Evolutionary conservation across 805 yeast genomes (phyloP), one percentile per base, ranked within the genome.

Genomic region (Zygotorulaspora florentina): DNA sequence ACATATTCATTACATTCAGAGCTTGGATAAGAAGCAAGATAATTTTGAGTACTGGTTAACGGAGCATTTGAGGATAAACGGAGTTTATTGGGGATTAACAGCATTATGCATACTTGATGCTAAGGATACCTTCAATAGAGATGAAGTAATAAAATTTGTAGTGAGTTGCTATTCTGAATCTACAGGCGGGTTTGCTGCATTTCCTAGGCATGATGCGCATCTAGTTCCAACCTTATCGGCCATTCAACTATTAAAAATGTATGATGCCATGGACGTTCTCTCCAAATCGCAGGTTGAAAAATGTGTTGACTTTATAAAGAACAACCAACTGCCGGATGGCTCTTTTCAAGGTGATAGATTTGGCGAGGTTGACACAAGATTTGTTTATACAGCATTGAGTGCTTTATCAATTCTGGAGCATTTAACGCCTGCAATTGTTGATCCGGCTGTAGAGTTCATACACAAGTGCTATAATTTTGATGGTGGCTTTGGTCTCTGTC

Each of bases 321-420:
- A 51, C 0, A 64, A 69, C 38, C 75, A 70, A 46, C 45, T 71
- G 17, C 51, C 52, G 0, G 68, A 70, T 46, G 98, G 99, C 0
- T 80, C 90, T 2, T 86, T 90, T 53, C 83, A 79, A 58, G 99
- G 99, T 6, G 99, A 93, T 61, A 64, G 77, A 39, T 91, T 85
- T 63, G 97, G 97, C 5, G 98, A 91, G 62, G 77, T 88, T 1
- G 99, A 93, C 60, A 85, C 97, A 0, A 72, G 99, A 47, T 93
- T 93, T 64, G 85, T 86, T 0, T 93, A 88, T 59, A 83, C 83
- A 8, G 95, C 91, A 0, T 65, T 89, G 11, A 87, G 85, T 53
- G 73, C 86, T 0, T 70, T 93, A 43, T 76, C 87, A 0, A 73
- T 91, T 3, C 63, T 91, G 29, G 91, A 81, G 8, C 76, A 69